Percentiles rank a stretch among this genome's conserved stretches.
Evolutionary conservation across 306 rosid species (phyloP).

Genomic region (Malus asiatica): DNA sequence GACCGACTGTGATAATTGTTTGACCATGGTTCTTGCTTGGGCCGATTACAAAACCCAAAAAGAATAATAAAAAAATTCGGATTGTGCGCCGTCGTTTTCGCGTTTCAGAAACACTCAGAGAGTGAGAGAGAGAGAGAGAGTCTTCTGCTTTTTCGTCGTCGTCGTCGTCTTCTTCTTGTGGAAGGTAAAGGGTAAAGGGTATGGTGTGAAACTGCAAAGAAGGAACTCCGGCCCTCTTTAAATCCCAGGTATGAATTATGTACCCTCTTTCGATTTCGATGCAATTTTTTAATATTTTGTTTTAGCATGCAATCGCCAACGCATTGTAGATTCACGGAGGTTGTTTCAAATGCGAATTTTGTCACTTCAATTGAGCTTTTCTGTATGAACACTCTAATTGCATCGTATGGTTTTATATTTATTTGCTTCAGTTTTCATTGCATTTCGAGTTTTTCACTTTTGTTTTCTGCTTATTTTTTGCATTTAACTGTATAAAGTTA

Average conservation of each 20-base stretch:
- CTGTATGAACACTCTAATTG: not conserved
- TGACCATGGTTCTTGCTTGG: not conserved
- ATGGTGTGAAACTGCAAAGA: not conserved
- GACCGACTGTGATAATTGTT: not conserved
- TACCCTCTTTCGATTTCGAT: not conserved
- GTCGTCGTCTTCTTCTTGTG: not conserved
- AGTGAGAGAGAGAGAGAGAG: not conserved
- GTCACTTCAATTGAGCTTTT: not conserved
- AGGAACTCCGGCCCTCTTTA: not conserved
- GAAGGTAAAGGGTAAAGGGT: not conserved
- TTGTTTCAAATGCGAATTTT: not conserved
- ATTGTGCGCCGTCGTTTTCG: not conserved
- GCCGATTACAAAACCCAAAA: not conserved
- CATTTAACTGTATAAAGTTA: not conserved
- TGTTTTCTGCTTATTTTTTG: not conserved
- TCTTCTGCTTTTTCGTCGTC: not conserved
- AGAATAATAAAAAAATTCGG: not conserved
- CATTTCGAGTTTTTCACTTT: not conserved
- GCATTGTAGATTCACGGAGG: not conserved
- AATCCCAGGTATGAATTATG: not conserved
- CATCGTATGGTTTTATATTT: not conserved
- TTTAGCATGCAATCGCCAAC: not conserved
- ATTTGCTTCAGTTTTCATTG: not conserved
- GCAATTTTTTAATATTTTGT: not conserved
- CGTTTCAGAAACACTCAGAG: not conserved